Percentiles rank a stretch among this genome's conserved stretches.
These are phyloP conservation scores for Coemansia sp. DNA, from an alignment of 192 early-diverging fungal species.

Conservation along the genomic window DNA sequence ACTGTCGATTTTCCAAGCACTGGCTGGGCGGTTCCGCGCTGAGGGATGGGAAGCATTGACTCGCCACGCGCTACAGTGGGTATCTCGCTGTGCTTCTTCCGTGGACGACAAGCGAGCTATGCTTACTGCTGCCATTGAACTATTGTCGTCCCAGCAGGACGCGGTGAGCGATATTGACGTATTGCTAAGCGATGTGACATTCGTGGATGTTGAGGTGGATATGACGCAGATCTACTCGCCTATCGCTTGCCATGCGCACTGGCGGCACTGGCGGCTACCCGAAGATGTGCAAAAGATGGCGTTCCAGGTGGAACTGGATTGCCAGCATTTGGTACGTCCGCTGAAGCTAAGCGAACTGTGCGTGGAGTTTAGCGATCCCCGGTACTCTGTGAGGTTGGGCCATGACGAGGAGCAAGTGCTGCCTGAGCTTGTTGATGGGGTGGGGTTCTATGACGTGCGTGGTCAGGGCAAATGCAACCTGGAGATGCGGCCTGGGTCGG, in stretches of 20 bases:
- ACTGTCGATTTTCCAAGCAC: conserved; percentile 13
- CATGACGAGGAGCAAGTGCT: background rate
- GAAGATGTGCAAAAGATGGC: conserved; percentile 7
- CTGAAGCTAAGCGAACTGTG: conserved; percentile 19
- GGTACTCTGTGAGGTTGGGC: conserved; percentile 4
- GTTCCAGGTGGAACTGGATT: conserved; percentile 38
- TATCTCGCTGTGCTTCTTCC: conserved; percentile 7
- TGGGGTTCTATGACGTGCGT: conserved; percentile 4
- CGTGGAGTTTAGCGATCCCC: conserved; percentile 28
- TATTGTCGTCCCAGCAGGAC: conserved; percentile 17
- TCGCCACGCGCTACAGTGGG: conserved; percentile 30
- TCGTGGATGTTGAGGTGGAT: conserved; percentile 13
- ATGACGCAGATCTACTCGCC: conserved; percentile 46
- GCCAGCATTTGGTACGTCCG: conserved; percentile 10
- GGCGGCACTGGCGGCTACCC: conserved; percentile 29
- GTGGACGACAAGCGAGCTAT: background rate
- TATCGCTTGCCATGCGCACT: conserved; percentile 45
- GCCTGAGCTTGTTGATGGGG: background rate
- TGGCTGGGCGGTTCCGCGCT: conserved; percentile 29
- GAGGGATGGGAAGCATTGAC: conserved; percentile 35
- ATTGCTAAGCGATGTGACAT: background rate
- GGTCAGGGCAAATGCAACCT: background rate
- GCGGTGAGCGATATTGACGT: background rate
- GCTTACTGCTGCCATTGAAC: conserved; percentile 21
- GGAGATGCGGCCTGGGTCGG: conserved; percentile 10